These are phyloP conservation scores for Hymenochaete sp. DNA, from an alignment of 1,284 basidiomycete genomes.

Conservation along the genomic window DNA sequence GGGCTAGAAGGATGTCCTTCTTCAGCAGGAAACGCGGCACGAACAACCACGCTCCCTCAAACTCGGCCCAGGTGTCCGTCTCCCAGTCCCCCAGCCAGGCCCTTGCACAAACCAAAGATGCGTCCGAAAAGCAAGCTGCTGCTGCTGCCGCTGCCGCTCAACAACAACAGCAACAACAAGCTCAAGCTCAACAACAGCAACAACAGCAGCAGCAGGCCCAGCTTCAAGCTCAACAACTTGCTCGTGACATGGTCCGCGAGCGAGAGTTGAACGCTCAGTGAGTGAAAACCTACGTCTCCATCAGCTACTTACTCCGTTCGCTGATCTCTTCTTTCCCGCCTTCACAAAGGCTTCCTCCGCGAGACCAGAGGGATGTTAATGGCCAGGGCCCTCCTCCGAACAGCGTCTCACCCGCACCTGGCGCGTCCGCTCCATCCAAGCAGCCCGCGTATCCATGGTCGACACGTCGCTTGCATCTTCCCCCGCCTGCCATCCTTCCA, in stretches of 20 bases:
- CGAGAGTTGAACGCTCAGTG: conserved; percentile 13
- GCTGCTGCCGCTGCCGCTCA: too few species aligned
- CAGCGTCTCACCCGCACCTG: conserved; percentile 23
- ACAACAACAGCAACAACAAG: conserved; percentile 25
- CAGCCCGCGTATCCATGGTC: conserved; percentile 76
- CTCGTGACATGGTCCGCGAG: conserved; percentile 10
- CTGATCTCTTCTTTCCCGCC: neutral
- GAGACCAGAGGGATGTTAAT: conserved; percentile 5
- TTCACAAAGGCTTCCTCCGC: conserved; percentile 1
- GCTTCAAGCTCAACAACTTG: conserved; percentile 23
- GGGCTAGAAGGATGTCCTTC: conserved; percentile 77
- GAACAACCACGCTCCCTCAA: conserved; percentile 41
- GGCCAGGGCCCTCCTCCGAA: conserved; percentile 8
- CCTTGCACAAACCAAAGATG: conserved; percentile 20
- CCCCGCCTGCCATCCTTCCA: conserved; percentile 52
- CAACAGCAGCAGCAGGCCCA: conserved; percentile 40
- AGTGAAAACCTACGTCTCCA: conserved; percentile 9
- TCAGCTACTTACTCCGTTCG: neutral
- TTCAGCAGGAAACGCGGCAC: conserved; percentile 54
- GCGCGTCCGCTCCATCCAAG: conserved; percentile 29
- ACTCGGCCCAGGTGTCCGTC: conserved; percentile 39
- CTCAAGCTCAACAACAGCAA: conserved; percentile 21
- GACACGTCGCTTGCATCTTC: conserved; percentile 55
- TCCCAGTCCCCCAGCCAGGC: conserved; percentile 54
- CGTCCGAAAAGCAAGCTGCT: conserved; percentile 29